Evolutionary conservation across 1,139 yeast genomes (phyloP), one percentile per base, ranked within the genome.

Genomic region (Pichia sp.): DNA sequence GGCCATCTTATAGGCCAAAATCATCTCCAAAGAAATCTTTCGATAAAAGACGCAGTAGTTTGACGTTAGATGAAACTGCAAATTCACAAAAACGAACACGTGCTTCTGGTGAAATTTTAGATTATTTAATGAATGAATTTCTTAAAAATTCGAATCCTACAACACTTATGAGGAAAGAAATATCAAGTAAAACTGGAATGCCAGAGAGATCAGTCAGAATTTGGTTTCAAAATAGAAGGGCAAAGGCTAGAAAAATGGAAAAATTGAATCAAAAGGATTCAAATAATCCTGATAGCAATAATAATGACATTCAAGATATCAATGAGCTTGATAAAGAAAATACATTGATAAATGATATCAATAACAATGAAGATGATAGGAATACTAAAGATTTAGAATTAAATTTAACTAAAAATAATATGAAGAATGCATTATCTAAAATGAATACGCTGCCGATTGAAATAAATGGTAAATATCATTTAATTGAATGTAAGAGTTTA

Each of bases 191-290:
- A 53, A 87, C 95, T 2, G 86, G 86, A 43, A 86, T 90, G 92
- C 81, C 92, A 7, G 96, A 89, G 60, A 78, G 95, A 56, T 89
- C 95, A 5, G 96, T 90, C 3, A 76, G 96, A 50, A 89, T 90
- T 44, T 90, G 97, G 97, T 90, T 90, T 63, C 97, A 90, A 65
- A 90, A 90, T 63, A 73, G 94, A 58, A 70, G 97, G 53, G 96
- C 96, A 26, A 88, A 88, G 62, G 74, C 80, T 45, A 75, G 90
- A 61, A 81, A 78, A 60, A 62, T 74, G 55, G 83, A 78, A 56
- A 69, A 81, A 47, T 63, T 74, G 63, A 72, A 69, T 28, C 59
- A 62, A 46, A 54, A 31, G n/a, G 26, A 33, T 25, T 33, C 42
- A n/a, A 31, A 35, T 32, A 28, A 30, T 28, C 6, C 3, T 7